Evolutionary conservation across 2,329 filamentous ascomycete genomes (phyloP).

Genomic region (Talaromyces atroroseus): DNA sequence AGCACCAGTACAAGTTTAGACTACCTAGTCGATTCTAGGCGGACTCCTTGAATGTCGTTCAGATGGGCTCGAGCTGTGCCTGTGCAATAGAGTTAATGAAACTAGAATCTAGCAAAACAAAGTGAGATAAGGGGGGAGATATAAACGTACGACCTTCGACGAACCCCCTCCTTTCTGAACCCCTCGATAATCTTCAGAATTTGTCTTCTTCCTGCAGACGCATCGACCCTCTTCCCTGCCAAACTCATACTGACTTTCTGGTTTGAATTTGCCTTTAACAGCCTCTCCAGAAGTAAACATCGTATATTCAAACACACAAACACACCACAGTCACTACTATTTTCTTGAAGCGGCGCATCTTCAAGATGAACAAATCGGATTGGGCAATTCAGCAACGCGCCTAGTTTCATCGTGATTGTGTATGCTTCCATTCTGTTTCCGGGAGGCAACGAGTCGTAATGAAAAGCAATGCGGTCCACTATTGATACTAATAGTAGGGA

Average conservation of each 20-base stretch:
- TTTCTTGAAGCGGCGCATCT: conserved; percentile 86
- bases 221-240: conserved; percentile 77
- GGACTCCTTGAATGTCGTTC: conserved; percentile 16
- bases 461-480: conserved; percentile 86
- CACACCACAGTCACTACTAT: conserved; percentile 88
- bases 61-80: conserved; percentile 14
- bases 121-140: background rate
- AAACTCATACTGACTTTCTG: conserved; percentile 95
- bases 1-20: background rate
- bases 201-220: conserved; percentile 73
- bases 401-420: conserved; percentile 63
- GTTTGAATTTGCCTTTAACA: conserved; percentile 71
- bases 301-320: conserved; percentile 96
- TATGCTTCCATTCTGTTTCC: conserved; percentile 71
- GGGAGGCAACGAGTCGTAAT: conserved; percentile 83
- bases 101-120: background rate
- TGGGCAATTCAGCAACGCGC: conserved; percentile 61
- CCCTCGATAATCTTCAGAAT: conserved; percentile 86
- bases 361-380: conserved; percentile 70
- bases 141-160: conserved; percentile 67
- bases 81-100: background rate
- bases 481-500: conserved; percentile 83
- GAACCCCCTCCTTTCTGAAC: conserved; percentile 79
- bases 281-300: conserved; percentile 77
- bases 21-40: conserved; percentile 22